Evolutionary conservation across 2,329 filamentous ascomycete species (phyloP).

Genomic region (Nothopassalora personata): DNA sequence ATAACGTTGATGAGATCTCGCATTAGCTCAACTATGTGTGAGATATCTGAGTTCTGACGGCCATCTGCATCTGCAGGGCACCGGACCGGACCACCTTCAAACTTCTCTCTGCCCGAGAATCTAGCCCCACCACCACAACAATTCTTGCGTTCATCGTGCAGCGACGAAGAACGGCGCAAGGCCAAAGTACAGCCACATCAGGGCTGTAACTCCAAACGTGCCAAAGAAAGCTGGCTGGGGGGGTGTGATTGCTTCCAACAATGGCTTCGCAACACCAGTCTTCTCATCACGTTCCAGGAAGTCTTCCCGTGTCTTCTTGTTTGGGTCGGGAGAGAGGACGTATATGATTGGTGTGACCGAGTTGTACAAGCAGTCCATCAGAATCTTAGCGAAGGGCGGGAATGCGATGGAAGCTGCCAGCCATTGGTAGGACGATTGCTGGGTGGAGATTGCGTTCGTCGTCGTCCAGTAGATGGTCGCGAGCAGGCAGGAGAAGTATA

Average conservation of each 20-base stretch:
- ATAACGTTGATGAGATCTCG: no score
- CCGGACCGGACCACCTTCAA: not conserved
- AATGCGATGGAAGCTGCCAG: slow-evolving; percentile 11
- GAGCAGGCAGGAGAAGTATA: slow-evolving; percentile 8
- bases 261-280: slow-evolving; percentile 13
- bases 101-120: not conserved
- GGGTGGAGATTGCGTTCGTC: not conserved
- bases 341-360: slow-evolving; percentile 12
- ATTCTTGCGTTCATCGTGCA: not conserved
- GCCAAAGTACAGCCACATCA: slow-evolving; percentile 12
- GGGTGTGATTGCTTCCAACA: slow-evolving; percentile 12
- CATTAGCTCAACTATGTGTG: no score
- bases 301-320: slow-evolving; percentile 10
- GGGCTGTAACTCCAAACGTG: slow-evolving; percentile 7
- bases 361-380: slow-evolving; percentile 17
- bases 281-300: slow-evolving; percentile 13
- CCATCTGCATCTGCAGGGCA: no score
- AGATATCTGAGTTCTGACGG: no score
- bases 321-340: slow-evolving; percentile 11
- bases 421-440: not conserved
- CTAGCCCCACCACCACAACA: not conserved
- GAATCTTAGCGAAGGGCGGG: slow-evolving; percentile 17
- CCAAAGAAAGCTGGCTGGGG: slow-evolving; percentile 15
- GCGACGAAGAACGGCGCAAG: slow-evolving; percentile 6
- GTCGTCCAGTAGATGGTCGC: slow-evolving; percentile 7